Evolutionary conservation across 768 basidiomycete genomes (phyloP), one percentile per base, ranked within the genome.

Genomic region (Suillus clintonianus): DNA sequence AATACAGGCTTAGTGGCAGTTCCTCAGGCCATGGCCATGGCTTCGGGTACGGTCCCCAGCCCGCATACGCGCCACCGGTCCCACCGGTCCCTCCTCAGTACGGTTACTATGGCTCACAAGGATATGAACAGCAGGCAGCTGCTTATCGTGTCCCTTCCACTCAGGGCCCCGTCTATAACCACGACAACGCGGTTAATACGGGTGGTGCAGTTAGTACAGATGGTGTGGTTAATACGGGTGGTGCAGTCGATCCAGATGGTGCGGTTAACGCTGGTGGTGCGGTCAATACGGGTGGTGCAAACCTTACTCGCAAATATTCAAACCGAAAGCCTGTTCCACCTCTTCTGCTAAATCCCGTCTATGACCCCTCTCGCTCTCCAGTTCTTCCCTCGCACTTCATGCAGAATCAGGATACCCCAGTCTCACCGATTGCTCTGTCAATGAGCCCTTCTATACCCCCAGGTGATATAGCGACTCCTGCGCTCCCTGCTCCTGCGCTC

Each of bases 301-400:
- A 70, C 55, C 68, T 76, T n/a, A 71, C 69, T 10, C 76, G 75
- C 67, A 76, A 76, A 37, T 76, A 66, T n/a, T 76, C 75, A 11
- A 67, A 76, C 60, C 75, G 75, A 37, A 76, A 76, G 57, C 76
- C 75, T 4, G 75, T 76, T 14, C 75, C 76, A 30, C 71, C 71
- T 11, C 68, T 76, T 60, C 42, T 73, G 1, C 70, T 68, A 14
- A 34, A 57, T 22, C 68, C 71, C 0, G 36, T 69, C 10, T 66
- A 71, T 43, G 69, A 72, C 58, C 75, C 73, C 15, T 64, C 70
- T 65, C 64, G 62, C 24, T 4, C 68, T 17, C 68, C 67, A n/a
- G 62, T 70, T 45, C 43, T 72, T 22, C 74, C 76, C 30, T 62
- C 65, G 3, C 72, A 73, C 34, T 58, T 58, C 47, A n/a, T 36